Evolutionary conservation across 768 basidiomycete genomes (phyloP), one percentile per base, ranked within the genome.

Genomic region (Kwoniella bestiolae): DNA sequence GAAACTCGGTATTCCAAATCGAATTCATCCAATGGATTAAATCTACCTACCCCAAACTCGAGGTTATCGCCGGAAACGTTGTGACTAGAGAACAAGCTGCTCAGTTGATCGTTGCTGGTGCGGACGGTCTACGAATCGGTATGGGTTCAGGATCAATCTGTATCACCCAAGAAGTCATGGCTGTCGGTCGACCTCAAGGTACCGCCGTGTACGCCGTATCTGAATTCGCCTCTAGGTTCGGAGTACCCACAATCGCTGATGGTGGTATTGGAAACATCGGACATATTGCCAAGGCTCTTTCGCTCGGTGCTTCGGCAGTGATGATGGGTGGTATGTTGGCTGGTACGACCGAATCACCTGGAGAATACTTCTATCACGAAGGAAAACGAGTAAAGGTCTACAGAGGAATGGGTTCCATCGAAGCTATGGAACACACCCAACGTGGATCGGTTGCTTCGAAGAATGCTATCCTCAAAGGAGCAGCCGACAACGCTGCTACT

Each of bases 121-220:
- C 94, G 3, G 96, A 99, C 73, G 95, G 86, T n/a, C 86, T 98
- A 11, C 90, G 93, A 25, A 86, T 99, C 38, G 96, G 96, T 45
- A 99, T 99, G 96, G 96, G 96, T 38, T 91, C 90, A 7, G 96
- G 96, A 8, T 95, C 92, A 5, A 99, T 99, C 78, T 99, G 96
- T 80, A 99, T 99, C 83, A 99, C 96, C 5, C 96, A 99, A 82
- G 96, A 98, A 79, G 90, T 99, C 74, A 98, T 97, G 91, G 96
- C 96, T 9, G 95, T 98, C 56, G 96, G 96, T 14, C 88, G 96
- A 16, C 96, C 95, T 0, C 96, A 99, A 81, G 96, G 94, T 2
- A 94, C 94, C 0, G 95, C 95, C n/a, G 93, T 98, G n/a, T 91
- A 90, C 78, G 88, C 91, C 46, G 95, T 98, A 12, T 87, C 94